Percentiles rank a stretch among this genome's conserved stretches.
phyloP scores from a whole-genome alignment of 192 early-diverging fungal genomes.

The Helicostylum pulchrum region DNA sequence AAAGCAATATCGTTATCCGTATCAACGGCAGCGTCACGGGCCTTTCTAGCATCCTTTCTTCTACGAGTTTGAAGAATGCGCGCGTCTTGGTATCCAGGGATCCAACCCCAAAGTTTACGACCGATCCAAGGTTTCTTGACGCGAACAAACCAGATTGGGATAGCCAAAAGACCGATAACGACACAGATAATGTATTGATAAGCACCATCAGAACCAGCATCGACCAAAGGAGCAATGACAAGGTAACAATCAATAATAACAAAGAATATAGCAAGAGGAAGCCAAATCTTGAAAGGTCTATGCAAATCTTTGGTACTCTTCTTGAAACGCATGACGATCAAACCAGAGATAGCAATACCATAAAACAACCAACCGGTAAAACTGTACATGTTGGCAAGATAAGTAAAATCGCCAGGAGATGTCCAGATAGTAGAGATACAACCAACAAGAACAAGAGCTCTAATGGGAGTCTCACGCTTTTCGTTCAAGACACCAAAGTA shows the following conservation, averaged over 20 bases:
- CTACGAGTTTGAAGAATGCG: slow-evolving; percentile 2
- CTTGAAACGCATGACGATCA: slow-evolving; percentile 41
- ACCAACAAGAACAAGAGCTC: slow-evolving; percentile 59
- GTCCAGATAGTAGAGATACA: slow-evolving; percentile 55
- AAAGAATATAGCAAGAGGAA: slow-evolving; percentile 28
- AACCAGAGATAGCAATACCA: slow-evolving; percentile 38
- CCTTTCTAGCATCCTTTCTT: not conserved
- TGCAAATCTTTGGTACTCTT: slow-evolving; percentile 28
- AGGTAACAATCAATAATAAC: slow-evolving; percentile 29
- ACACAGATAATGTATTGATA: slow-evolving; percentile 33
- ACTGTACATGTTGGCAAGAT: slow-evolving; percentile 71
- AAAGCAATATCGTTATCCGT: too few relatives aligned
- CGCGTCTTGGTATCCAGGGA: slow-evolving; percentile 29
- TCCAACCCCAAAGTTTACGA: slow-evolving; percentile 28
- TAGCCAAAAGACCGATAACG: slow-evolving; percentile 25
- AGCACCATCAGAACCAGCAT: slow-evolving; percentile 28
- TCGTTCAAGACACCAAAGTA: slow-evolving; percentile 55
- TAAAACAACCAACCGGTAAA: slow-evolving; percentile 68
- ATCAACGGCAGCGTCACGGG: too few relatives aligned
- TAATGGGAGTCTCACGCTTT: slow-evolving; percentile 55
- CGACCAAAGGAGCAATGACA: slow-evolving; percentile 33
- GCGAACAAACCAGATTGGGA: slow-evolving; percentile 34
- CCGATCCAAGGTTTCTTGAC: slow-evolving; percentile 31
- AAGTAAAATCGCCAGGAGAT: slow-evolving; percentile 55
- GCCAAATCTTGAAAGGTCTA: slow-evolving; percentile 39